Percentiles rank a stretch among this genome's conserved stretches.
These are phyloP conservation scores for Leccinum uliginosum DNA, from an alignment of 768 basidiomycete species.

Conservation along the genomic window DNA sequence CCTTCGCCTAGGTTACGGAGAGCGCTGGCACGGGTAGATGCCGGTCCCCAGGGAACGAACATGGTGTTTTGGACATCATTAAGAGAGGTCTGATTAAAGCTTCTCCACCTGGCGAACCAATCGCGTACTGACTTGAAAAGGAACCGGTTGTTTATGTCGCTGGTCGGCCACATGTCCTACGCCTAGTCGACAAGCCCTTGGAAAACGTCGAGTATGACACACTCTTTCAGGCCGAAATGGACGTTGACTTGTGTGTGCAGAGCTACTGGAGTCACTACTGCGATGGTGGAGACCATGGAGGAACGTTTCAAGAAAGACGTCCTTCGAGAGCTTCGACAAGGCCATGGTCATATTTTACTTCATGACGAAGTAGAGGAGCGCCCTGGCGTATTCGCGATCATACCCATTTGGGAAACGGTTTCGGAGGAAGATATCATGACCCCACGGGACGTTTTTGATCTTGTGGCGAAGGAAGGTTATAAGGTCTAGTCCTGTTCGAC, in stretches of 20 bases:
- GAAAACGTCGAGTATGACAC: conserved; percentile 86
- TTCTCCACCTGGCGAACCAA: background rate
- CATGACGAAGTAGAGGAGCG: conserved; percentile 96
- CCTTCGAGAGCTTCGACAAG: conserved; percentile 68
- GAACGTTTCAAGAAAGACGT: conserved; percentile 83
- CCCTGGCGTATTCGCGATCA: conserved; percentile 84
- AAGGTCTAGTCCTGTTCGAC: conserved; percentile 34
- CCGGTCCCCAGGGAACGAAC: conserved; percentile 70
- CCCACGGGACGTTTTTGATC: conserved; percentile 73
- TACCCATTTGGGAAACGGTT: conserved; percentile 93
- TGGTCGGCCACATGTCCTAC: conserved; percentile 85
- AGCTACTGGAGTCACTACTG: conserved; percentile 90
- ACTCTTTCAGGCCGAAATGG: background rate
- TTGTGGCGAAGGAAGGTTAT: conserved; percentile 74
- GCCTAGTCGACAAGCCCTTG: conserved; percentile 80
- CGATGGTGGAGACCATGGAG: conserved; percentile 91
- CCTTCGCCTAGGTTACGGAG: conserved; percentile 55
- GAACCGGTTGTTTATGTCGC: conserved; percentile 92
- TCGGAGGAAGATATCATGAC: conserved; percentile 81
- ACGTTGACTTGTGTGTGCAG: conserved; percentile 34
- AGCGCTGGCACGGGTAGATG: conserved; percentile 75
- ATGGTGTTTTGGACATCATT: conserved; percentile 92
- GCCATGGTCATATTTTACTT: conserved; percentile 73
- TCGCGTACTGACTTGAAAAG: conserved; percentile 32
- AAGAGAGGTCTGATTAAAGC: conserved; percentile 61